Conservation (phyloP, 441 rosid genomes). For the Adansonia rubrostipa region DNA sequence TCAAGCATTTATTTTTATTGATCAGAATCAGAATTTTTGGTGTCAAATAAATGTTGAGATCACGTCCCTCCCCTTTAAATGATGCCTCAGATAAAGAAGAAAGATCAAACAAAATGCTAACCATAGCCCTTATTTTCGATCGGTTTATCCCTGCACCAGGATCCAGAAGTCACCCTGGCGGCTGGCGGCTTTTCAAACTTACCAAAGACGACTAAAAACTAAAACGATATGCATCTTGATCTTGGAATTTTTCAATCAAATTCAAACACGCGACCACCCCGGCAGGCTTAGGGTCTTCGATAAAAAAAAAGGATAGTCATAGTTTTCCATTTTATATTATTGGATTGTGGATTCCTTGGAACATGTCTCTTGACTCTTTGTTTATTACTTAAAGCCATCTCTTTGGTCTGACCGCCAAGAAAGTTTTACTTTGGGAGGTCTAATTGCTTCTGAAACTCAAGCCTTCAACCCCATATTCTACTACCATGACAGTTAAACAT, state of each 20-base stretch:
- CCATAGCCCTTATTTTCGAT: neutral
- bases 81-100: neutral
- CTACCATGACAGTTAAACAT: slow-evolving; percentile 32
- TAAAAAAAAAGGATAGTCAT: neutral
- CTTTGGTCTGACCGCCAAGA: neutral
- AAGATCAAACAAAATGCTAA: neutral
- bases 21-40: neutral
- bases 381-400: neutral
- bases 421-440: neutral
- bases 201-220: neutral
- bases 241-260: neutral
- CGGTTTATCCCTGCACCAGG: neutral
- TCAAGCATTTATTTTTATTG: neutral
- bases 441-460: neutral
- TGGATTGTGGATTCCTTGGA: neutral
- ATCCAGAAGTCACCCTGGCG: neutral
- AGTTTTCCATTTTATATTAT: neutral
- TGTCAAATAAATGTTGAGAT: neutral
- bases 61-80: neutral
- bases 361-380: neutral
- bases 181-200: slow-evolving; percentile 1
- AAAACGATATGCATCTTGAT: neutral
- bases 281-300: neutral
- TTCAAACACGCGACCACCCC: neutral
- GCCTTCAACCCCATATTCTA: slow-evolving; percentile 26